Base-by-base conservation (phyloP, 2,329 filamentous ascomycete genomes). In the Hypoxylon sp. region DNA sequence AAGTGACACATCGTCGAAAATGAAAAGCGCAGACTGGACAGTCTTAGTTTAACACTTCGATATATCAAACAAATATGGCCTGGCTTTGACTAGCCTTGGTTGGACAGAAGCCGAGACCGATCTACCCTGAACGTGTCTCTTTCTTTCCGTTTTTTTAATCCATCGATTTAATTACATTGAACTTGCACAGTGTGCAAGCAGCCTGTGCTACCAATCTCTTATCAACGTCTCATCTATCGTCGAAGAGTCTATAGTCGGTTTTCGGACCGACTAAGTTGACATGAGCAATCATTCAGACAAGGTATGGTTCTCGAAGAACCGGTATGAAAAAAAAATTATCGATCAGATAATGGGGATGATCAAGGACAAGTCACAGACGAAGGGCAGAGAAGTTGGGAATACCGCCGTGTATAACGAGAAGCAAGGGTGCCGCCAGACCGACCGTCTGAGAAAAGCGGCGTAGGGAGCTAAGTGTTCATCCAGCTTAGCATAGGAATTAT, bases 1-100 rank as follows among this genome's bases (percentile, higher is more conserved):
- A 62, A 44, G 73, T 73, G 35, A 8, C 39, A 11, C 74, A 67
- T 21, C 73, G 70, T 13, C 67, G 65, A 1, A 74, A 75, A 69
- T 75, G 66, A 75, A 8, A 21, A 48, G n/a, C n/a, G 21, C 11
- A 10, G 10, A 21, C 17, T n/a, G 6, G 17, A 47, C 24, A 6
- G 15, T 24, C 19, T n/a, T 35, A 13, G 42, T 31, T 21, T 2
- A 2, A 10, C 15, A 19, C 31, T 35, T 19, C 27, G 27, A 47
- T 24, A 10, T 35, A 24, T 29, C 17, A 42, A 7, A 46, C n/a
- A 46, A 46, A 10, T 44, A 29, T 55, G 2, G 11, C 10, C 13
- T 35, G 11, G 15, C 47, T 4, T 21, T 17, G 32, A 15, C 27
- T 17, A 21, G 6, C 17, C 6, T 19, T 44, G 17, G 17, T 44